These are phyloP conservation scores for Murraya paniculata DNA, from an alignment of 345 rosid genomes.

Conservation along the genomic window DNA sequence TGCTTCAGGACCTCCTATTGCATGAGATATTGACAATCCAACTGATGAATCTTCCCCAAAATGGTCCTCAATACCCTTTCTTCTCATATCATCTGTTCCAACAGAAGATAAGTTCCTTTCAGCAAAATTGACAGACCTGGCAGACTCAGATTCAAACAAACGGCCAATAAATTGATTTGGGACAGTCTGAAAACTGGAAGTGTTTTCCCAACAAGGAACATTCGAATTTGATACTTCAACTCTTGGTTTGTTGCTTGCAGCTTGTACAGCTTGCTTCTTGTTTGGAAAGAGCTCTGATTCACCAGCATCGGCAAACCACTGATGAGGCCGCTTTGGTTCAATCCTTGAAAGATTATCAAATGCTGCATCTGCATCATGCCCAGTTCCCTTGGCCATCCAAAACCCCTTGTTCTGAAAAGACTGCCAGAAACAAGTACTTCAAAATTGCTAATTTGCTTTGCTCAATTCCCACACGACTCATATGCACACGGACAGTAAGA, in stretches of 20 bases:
- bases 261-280: conserved; percentile 71
- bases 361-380: conserved; percentile 50
- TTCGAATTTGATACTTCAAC: conserved; percentile 36
- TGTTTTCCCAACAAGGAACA: conserved; percentile 59
- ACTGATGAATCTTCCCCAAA: conserved; percentile 48
- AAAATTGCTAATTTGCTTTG: not conserved
- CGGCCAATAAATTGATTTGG: conserved; percentile 62
- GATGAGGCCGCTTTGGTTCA: conserved; percentile 66
- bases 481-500: not conserved
- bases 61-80: conserved; percentile 33
- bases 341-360: conserved; percentile 53
- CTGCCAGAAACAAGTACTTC: conserved; percentile 16
- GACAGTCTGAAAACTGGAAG: conserved; percentile 54
- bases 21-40: conserved; percentile 58
- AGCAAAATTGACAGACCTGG: conserved; percentile 48
- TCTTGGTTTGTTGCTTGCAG: conserved; percentile 30
- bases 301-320: conserved; percentile 63
- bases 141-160: conserved; percentile 61
- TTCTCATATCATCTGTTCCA: conserved; percentile 33
- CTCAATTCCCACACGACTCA: not conserved
- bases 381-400: conserved; percentile 55
- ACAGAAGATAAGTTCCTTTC: conserved; percentile 45
- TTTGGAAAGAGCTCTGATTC: conserved; percentile 67
- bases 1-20: conserved; percentile 53
- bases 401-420: conserved; percentile 66